A percentile compares a stretch with the other conserved stretches of the same genome.
Conservation (phyloP, 176 grass and related monocot species). For the Raddia guianensis region DNA sequence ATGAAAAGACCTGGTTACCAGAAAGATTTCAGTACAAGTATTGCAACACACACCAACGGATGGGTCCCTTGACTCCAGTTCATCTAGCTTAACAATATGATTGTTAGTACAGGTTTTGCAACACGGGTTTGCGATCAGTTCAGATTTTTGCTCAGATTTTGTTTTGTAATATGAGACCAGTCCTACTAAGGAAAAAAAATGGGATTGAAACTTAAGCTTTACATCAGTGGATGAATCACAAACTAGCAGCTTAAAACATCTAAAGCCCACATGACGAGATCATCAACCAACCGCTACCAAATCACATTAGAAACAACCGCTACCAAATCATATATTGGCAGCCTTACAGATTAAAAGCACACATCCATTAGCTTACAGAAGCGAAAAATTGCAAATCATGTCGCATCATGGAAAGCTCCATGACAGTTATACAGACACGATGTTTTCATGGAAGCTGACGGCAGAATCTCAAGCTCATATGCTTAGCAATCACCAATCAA, state of each 20-base stretch:
- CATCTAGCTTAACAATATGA: no score
- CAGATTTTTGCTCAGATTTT: background rate
- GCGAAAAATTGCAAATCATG: background rate
- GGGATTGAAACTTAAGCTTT: background rate
- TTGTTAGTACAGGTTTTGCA: no score
- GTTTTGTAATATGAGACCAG: background rate
- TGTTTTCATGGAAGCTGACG: background rate
- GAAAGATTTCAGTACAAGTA: background rate
- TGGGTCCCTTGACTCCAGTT: background rate
- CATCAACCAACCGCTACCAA: background rate
- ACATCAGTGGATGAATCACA: background rate
- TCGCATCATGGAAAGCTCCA: background rate
- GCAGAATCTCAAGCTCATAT: background rate
- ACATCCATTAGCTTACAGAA: background rate
- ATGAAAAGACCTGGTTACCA: background rate
- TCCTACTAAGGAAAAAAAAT: background rate
- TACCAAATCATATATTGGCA: background rate
- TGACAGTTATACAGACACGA: background rate
- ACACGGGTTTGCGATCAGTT: background rate
- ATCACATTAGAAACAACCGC: background rate
- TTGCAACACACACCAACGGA: no score
- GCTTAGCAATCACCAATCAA: background rate
- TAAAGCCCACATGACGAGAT: background rate
- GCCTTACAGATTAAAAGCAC: background rate
- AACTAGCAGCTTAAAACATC: background rate